Evolutionary conservation across 75 land plant genomes (phyloP).

Genomic region (Cryptomeria japonica): DNA sequence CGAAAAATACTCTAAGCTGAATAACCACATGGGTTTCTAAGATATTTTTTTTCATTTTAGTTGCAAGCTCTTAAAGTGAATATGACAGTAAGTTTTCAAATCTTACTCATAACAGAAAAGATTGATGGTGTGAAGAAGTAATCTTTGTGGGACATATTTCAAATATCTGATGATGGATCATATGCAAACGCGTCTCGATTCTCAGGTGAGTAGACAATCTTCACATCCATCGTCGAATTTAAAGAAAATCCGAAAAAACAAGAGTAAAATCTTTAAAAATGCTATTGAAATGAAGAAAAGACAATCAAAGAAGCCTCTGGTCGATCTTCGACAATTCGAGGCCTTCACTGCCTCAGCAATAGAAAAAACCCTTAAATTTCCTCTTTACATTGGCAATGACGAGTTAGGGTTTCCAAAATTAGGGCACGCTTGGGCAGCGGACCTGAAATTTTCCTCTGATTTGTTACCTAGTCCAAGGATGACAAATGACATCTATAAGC

Average conservation of each 20-base stretch:
- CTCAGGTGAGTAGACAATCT: background rate
- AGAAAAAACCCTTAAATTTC: background rate
- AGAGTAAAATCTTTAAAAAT: background rate
- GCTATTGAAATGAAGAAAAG: background rate
- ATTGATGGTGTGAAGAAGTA: background rate
- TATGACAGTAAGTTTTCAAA: too few species aligned
- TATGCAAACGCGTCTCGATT: background rate
- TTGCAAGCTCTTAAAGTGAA: too few species aligned
- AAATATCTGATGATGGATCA: background rate
- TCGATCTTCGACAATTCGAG: slow-evolving; percentile 16
- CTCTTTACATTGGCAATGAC: background rate
- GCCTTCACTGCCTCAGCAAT: background rate
- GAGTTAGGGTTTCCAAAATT: background rate
- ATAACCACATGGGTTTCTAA: too few species aligned
- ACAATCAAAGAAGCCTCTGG: background rate
- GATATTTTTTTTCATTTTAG: too few species aligned
- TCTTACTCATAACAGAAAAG: background rate
- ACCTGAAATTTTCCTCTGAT: background rate
- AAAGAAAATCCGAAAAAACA: background rate
- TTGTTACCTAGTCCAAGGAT: background rate
- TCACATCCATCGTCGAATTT: background rate
- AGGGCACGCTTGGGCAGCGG: background rate
- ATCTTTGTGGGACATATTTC: background rate
- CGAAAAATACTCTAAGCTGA: too few species aligned
- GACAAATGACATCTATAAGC: background rate